Conservation (phyloP, 306 rosid genomes). For the Prunus mongolica region DNA sequence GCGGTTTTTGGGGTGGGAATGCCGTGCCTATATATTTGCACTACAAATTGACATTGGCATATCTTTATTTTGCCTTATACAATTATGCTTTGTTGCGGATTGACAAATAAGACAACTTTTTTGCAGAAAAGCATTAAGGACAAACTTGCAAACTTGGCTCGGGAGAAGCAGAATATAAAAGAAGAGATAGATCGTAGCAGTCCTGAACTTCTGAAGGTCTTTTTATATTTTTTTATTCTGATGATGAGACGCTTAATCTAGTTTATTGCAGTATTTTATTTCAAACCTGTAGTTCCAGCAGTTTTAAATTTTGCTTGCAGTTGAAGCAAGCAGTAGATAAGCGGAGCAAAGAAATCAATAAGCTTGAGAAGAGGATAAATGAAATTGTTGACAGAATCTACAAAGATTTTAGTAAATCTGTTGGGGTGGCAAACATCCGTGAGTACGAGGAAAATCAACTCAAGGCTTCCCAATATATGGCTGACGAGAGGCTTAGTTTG, state of each 20-base stretch:
- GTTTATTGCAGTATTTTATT: slow-evolving; percentile 12
- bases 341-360: slow-evolving; percentile 59
- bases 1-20: neutral
- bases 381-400: slow-evolving; percentile 84
- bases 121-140: slow-evolving; percentile 83
- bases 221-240: neutral
- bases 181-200: slow-evolving; percentile 71
- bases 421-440: slow-evolving; percentile 96
- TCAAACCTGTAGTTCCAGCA: slow-evolving; percentile 6
- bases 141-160: slow-evolving; percentile 66
- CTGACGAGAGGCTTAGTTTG: slow-evolving; percentile 92
- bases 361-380: slow-evolving; percentile 85
- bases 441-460: slow-evolving; percentile 98
- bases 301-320: slow-evolving; percentile 39
- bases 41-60: neutral
- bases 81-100: slow-evolving; percentile 13
- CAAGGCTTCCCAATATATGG: slow-evolving; percentile 69
- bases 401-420: slow-evolving; percentile 78
- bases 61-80: neutral
- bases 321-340: slow-evolving; percentile 52
- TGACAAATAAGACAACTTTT: slow-evolving; percentile 13
- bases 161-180: slow-evolving; percentile 62
- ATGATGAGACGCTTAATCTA: slow-evolving; percentile 5
- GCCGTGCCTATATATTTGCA: neutral
- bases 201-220: slow-evolving; percentile 82